Evolutionary conservation across 345 rosid genomes (phyloP).

Genomic region (Cochlearia excelsa): DNA sequence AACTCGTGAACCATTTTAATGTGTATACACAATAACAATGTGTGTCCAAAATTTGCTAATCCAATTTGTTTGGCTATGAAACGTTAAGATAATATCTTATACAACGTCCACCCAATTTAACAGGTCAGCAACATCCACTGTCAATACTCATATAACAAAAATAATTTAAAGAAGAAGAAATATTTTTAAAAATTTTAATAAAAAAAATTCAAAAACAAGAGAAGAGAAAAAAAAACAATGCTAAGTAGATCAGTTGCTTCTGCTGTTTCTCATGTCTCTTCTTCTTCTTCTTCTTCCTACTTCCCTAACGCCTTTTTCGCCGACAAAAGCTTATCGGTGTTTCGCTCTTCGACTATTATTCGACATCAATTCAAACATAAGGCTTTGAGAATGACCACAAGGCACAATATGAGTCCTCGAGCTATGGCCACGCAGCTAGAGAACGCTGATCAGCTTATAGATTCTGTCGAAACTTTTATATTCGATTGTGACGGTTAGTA

Average conservation of each 20-base stretch:
- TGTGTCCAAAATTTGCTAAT: slow-evolving; percentile 13
- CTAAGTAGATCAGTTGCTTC: slow-evolving; percentile 41
- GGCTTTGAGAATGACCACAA: slow-evolving; percentile 36
- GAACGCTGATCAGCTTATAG: slow-evolving; percentile 79
- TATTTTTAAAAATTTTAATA: not conserved
- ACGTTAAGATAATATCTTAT: slow-evolving; percentile 15
- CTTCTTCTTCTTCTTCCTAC: slow-evolving; percentile 14
- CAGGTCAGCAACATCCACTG: slow-evolving; percentile 26
- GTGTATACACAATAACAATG: not conserved
- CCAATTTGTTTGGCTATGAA: slow-evolving; percentile 10
- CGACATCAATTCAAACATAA: slow-evolving; percentile 21
- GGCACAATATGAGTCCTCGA: slow-evolving; percentile 27
- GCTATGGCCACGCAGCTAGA: slow-evolving; percentile 60
- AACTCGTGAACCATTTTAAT: too few species aligned
- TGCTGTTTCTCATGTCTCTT: slow-evolving; percentile 29
- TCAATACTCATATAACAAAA: not conserved
- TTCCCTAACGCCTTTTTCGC: slow-evolving; percentile 21
- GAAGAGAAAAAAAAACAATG: slow-evolving; percentile 34
- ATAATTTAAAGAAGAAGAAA: not conserved
- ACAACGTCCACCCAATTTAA: slow-evolving; percentile 23
- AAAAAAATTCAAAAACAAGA: slow-evolving; percentile 22
- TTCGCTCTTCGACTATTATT: slow-evolving; percentile 14
- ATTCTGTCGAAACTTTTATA: slow-evolving; percentile 88
- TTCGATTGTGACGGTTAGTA: slow-evolving; percentile 83
- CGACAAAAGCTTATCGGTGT: slow-evolving; percentile 12